These are phyloP conservation scores for Lentinula boryana DNA, from an alignment of 768 basidiomycete species.

Conservation along the genomic window DNA sequence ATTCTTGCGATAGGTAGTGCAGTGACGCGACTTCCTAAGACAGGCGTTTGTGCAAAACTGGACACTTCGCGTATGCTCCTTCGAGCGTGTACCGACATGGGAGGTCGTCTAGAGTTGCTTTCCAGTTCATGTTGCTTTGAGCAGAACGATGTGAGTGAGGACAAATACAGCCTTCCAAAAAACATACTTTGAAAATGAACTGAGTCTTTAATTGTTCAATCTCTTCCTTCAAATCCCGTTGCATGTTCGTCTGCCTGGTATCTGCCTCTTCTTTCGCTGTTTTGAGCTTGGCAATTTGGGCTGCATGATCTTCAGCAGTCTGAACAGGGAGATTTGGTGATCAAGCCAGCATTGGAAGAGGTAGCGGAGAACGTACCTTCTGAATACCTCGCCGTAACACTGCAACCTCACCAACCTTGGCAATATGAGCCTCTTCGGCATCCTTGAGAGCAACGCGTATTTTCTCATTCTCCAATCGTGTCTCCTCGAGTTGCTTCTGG, in stretches of 20 bases:
- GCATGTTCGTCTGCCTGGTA: constrained; percentile 44
- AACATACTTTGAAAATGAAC: constrained; percentile 58
- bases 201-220: constrained; percentile 67
- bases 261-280: constrained; percentile 58
- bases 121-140: constrained; percentile 8
- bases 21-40: not conserved
- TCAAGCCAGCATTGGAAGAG: not conserved
- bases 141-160: not conserved
- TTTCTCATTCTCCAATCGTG: constrained; percentile 32
- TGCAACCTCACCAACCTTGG: constrained; percentile 68
- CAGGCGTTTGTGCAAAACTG: not conserved
- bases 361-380: constrained; percentile 36
- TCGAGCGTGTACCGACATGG: constrained; percentile 9
- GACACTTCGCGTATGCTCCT: constrained; percentile 2
- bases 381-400: constrained; percentile 62
- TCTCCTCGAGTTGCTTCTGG: constrained; percentile 36
- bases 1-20: not conserved
- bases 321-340: constrained; percentile 17
- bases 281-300: constrained; percentile 51
- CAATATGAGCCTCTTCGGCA: constrained; percentile 43
- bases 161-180: constrained; percentile 7
- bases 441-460: constrained; percentile 39
- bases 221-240: constrained; percentile 61
- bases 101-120: constrained; percentile 16
- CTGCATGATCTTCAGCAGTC: constrained; percentile 54